Conservation (phyloP, 2,329 filamentous ascomycete species). For the Fusarium irregulare region DNA sequence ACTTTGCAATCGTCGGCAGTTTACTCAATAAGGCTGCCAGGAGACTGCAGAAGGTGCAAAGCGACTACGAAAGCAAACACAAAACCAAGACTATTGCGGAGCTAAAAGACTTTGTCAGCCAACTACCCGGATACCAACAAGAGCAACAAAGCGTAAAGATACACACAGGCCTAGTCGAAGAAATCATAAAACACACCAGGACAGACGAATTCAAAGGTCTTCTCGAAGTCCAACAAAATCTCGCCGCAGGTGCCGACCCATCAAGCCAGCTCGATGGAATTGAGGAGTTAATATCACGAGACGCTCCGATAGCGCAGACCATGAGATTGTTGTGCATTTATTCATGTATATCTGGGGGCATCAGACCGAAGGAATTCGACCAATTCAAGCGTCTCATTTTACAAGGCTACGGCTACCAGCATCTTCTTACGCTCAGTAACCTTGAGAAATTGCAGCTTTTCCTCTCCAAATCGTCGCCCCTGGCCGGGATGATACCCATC, state of each 20-base stretch:
- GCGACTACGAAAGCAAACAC: slow-evolving; percentile 91
- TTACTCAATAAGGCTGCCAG: slow-evolving; percentile 91
- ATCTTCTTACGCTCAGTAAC: slow-evolving; percentile 87
- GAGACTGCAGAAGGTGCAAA: slow-evolving; percentile 82
- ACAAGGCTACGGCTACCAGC: slow-evolving; percentile 94
- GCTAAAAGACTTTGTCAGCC: slow-evolving; percentile 93
- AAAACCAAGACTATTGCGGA: slow-evolving; percentile 89
- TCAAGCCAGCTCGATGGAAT: slow-evolving; percentile 90
- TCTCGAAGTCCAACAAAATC: slow-evolving; percentile 94
- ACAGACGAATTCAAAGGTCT: slow-evolving; percentile 89
- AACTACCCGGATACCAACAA: slow-evolving; percentile 89
- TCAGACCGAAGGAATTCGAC: slow-evolving; percentile 90
- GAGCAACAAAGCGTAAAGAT: slow-evolving; percentile 94
- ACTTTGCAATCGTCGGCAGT: slow-evolving; percentile 93
- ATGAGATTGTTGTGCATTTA: slow-evolving; percentile 90
- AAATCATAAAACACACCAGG: slow-evolving; percentile 92
- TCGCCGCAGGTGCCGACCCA: slow-evolving; percentile 90
- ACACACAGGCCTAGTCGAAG: slow-evolving; percentile 91
- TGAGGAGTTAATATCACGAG: slow-evolving; percentile 92
- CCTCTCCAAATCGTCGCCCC: slow-evolving; percentile 78
- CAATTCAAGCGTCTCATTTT: slow-evolving; percentile 88
- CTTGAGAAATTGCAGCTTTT: slow-evolving; percentile 92
- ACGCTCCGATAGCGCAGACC: slow-evolving; percentile 82
- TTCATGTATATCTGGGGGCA: slow-evolving; percentile 87
- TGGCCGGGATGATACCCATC: slow-evolving; percentile 85